Conservation (phyloP, 164 flowering plant species). For the Chimonanthus praecox region DNA sequence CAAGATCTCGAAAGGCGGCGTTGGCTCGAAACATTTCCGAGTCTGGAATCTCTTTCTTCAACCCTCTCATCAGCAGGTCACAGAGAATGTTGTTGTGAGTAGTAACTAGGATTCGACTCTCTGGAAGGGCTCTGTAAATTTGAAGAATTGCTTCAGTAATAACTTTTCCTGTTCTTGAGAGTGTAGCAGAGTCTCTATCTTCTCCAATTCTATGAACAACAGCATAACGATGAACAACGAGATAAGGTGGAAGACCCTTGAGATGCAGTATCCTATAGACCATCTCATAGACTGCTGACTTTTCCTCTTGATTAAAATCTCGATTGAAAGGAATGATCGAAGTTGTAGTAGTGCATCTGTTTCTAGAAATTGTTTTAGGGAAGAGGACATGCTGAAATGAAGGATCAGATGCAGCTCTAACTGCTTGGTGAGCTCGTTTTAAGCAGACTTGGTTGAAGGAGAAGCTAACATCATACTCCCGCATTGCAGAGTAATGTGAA, state of each 20-base stretch:
- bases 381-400: conserved; percentile 25
- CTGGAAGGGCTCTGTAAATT: conserved; percentile 11
- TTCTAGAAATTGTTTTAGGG: conserved; percentile 12
- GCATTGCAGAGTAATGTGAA: conserved; percentile 13
- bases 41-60: conserved; percentile 22
- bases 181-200: background rate
- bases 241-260: conserved; percentile 28
- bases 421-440: conserved; percentile 40
- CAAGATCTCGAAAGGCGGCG: conserved; percentile 43
- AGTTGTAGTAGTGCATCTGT: background rate
- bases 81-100: conserved; percentile 34
- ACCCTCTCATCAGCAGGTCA: conserved; percentile 27
- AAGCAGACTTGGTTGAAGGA: conserved; percentile 42
- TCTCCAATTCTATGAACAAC: background rate
- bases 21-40: conserved; percentile 37
- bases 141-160: conserved; percentile 22
- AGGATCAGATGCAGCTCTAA: conserved; percentile 26
- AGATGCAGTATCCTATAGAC: conserved; percentile 17
- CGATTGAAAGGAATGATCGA: background rate
- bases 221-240: conserved; percentile 18
- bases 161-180: conserved; percentile 21
- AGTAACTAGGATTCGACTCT: conserved; percentile 22
- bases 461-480: conserved; percentile 40
- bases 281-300: conserved; percentile 18
- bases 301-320: conserved; percentile 5